A percentile compares a stretch with the other conserved stretches of the same genome.
Evolutionary conservation across 2,329 filamentous ascomycete species (phyloP).

Genomic region (Sporothrix curviconia): DNA sequence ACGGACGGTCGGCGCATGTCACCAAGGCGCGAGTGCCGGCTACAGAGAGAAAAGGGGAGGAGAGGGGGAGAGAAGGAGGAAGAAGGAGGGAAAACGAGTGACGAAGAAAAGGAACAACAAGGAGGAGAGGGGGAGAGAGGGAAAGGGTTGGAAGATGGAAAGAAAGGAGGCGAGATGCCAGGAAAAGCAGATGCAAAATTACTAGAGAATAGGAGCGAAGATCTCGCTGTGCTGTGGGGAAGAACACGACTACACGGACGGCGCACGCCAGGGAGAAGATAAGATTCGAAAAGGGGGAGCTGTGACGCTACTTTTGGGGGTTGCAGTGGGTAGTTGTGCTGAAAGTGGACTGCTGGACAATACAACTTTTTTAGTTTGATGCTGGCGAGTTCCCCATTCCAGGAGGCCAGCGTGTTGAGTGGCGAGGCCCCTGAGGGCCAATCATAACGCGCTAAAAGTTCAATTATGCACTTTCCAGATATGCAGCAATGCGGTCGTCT

Average conservation of each 20-base stretch:
- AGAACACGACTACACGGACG: conserved; percentile 1
- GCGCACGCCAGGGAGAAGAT: not conserved
- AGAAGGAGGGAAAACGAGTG: not conserved
- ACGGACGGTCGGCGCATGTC: conserved; percentile 60
- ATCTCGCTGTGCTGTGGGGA: not conserved
- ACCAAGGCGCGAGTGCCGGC: not conserved
- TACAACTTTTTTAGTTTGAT: too few relatives aligned
- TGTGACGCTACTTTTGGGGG: not conserved
- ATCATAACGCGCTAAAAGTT: not conserved
- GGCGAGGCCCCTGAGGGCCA: not conserved
- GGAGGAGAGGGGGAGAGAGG: not conserved
- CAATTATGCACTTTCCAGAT: not conserved
- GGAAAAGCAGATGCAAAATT: not conserved
- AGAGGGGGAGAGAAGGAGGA: not conserved
- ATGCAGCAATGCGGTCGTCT: not conserved
- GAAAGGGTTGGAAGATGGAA: not conserved
- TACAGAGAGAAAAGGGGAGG: not conserved
- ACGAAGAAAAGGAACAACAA: not conserved
- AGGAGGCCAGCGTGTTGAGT: too few relatives aligned
- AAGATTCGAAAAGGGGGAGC: not conserved
- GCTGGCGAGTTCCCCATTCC: too few relatives aligned
- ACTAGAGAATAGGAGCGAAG: not conserved
- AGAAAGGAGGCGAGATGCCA: not conserved
- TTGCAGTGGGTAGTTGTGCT: not conserved
- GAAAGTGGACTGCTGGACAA: too few relatives aligned